Percentiles rank a stretch among this genome's conserved stretches.
Conservation (phyloP, 495 filamentous ascomycete species). For the Xylaria castorea region DNA sequence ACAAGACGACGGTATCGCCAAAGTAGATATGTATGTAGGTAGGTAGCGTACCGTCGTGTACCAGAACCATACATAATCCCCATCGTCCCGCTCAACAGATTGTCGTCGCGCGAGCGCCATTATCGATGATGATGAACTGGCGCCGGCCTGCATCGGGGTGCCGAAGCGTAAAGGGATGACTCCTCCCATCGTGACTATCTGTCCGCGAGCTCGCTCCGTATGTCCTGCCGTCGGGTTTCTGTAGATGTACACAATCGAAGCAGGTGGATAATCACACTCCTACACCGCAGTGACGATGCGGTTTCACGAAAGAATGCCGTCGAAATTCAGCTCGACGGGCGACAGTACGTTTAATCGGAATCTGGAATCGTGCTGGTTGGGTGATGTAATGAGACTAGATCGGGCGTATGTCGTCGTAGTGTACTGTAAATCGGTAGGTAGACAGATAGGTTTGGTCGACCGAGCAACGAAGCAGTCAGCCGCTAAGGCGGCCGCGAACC, state of each 20-base stretch:
- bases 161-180: slow-evolving; percentile 1
- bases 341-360: background rate
- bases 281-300: background rate
- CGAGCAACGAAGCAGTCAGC: slow-evolving; percentile 4
- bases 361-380: background rate
- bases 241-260: background rate
- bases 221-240: background rate
- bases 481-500: background rate
- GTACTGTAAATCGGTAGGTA: background rate
- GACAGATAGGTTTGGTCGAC: slow-evolving; percentile 1
- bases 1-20: background rate
- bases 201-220: background rate
- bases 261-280: background rate
- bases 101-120: slow-evolving; percentile 30
- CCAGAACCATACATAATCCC: slow-evolving; percentile 52
- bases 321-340: background rate
- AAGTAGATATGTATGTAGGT: background rate
- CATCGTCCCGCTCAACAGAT: slow-evolving; percentile 44
- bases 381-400: background rate
- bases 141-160: slow-evolving; percentile 11
- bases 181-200: background rate
- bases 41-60: slow-evolving; percentile 45
- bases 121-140: slow-evolving; percentile 9
- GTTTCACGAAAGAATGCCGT: background rate
- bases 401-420: background rate